phyloP scores from a whole-genome alignment of 163 green algal genomes.

The Prototheca wickerhamii region DNA sequence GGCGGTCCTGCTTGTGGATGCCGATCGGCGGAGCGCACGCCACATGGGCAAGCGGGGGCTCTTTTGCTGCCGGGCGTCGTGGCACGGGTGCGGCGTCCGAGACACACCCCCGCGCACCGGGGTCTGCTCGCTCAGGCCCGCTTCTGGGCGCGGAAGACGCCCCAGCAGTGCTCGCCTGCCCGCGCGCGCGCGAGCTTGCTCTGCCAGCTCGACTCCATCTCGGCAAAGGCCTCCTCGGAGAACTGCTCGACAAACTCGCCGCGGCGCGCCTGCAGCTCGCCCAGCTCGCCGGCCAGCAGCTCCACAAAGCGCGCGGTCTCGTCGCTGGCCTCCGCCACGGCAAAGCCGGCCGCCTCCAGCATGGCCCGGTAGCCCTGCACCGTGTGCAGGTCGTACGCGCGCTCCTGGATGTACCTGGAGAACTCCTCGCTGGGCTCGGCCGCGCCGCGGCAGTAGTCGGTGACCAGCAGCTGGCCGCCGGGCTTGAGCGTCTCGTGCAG shows the following conservation, averaged over 20 bases:
- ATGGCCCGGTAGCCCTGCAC: conserved; percentile 46
- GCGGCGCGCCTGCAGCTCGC: not conserved
- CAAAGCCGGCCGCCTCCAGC: conserved; percentile 54
- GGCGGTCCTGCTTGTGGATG: too few relatives aligned
- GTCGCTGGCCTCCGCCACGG: conserved; percentile 46
- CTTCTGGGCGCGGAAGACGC: conserved; percentile 40
- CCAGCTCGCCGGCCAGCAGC: conserved; percentile 4
- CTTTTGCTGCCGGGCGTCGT: too few relatives aligned
- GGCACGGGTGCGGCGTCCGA: too few relatives aligned
- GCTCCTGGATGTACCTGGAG: conserved; percentile 50
- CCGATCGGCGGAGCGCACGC: too few relatives aligned
- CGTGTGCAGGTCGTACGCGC: conserved; percentile 57
- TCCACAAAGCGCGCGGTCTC: conserved; percentile 13
- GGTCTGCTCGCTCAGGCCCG: not conserved
- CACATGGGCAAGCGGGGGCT: too few relatives aligned
- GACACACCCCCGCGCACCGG: too few relatives aligned
- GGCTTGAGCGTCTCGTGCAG: conserved; percentile 54
- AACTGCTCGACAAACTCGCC: not conserved
- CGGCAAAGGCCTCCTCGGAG: conserved; percentile 2
- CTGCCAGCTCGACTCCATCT: conserved; percentile 19
- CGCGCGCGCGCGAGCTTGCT: conserved; percentile 59
- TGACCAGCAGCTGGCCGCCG: conserved; percentile 66
- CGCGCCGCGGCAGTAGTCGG: conserved; percentile 61
- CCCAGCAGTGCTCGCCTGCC: conserved; percentile 60
- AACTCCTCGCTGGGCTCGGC: conserved; percentile 26